Percentiles rank a stretch among this genome's conserved stretches.
Evolutionary conservation across 2,329 filamentous ascomycete genomes (phyloP).

Genomic region (Apiospora hydei): DNA sequence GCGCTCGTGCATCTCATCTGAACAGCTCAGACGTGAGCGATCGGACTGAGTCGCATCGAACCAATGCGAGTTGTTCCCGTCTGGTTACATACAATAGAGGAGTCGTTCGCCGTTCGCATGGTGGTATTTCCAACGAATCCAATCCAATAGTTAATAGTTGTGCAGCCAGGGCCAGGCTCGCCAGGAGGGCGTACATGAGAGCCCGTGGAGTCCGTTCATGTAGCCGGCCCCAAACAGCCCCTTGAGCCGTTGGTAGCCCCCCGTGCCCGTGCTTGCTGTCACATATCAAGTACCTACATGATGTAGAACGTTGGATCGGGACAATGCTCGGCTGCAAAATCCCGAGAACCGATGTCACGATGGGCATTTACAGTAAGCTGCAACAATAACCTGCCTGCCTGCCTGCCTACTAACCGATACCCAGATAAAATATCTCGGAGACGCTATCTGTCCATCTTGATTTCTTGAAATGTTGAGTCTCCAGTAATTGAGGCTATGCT

Average conservation of each 20-base stretch:
- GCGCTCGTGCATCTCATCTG: slow-evolving; percentile 21
- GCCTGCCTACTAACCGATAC: not conserved
- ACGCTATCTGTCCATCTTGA: not conserved
- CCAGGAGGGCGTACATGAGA: not conserved
- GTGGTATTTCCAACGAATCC: not conserved
- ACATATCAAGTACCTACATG: slow-evolving; percentile 17
- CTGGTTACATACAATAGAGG: not conserved
- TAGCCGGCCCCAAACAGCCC: not conserved
- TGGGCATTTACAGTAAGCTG: slow-evolving; percentile 3
- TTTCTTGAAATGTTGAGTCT: not conserved
- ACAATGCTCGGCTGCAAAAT: slow-evolving; percentile 16
- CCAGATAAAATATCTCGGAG: not conserved
- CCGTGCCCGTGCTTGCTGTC: not conserved
- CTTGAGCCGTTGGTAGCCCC: slow-evolving; percentile 21
- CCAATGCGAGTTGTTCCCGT: slow-evolving; percentile 16
- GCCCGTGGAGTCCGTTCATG: slow-evolving; percentile 14
- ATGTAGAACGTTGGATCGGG: slow-evolving; percentile 17
- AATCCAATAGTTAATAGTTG: slow-evolving; percentile 11
- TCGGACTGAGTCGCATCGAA: slow-evolving; percentile 9
- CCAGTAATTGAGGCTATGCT: slow-evolving; percentile 16
- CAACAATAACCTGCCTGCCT: not conserved
- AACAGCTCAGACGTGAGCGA: slow-evolving; percentile 21
- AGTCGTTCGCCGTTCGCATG: slow-evolving; percentile 3
- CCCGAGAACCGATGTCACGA: slow-evolving; percentile 7
- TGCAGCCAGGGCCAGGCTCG: not conserved